phyloP scores from a whole-genome alignment of 2,329 filamentous ascomycete species.

The Cyanodermella asteris region DNA sequence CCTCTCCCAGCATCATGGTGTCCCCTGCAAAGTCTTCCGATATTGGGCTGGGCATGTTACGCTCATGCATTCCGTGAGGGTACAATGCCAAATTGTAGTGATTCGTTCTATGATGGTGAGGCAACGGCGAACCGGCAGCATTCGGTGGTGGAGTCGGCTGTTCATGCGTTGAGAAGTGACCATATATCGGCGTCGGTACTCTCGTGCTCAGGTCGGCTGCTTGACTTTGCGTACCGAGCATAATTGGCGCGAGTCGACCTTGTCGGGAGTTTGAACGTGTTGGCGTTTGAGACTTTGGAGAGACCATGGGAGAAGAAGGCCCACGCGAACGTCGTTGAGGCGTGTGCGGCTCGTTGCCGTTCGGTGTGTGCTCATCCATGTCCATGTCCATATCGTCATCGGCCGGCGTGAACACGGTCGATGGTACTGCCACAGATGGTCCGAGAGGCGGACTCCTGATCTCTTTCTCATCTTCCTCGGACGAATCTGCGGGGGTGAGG shows the following conservation, averaged over 20 bases:
- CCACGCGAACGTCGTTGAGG: constrained; percentile 6
- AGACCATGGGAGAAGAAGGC: constrained; percentile 9
- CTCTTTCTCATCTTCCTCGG: constrained; percentile 12
- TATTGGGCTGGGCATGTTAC: constrained; percentile 18
- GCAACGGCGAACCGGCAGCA: constrained; percentile 7
- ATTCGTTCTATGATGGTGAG: not conserved
- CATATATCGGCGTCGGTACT: constrained; percentile 13
- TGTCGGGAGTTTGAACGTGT: constrained; percentile 1
- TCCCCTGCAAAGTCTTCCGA: constrained; percentile 14
- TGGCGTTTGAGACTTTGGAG: constrained; percentile 6
- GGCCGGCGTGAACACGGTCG: constrained; percentile 1
- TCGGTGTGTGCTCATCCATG: constrained; percentile 10
- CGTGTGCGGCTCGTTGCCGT: constrained; percentile 1
- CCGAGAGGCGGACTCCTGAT: constrained; percentile 5
- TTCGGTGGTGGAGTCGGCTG: constrained; percentile 2
- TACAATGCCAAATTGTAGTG: constrained; percentile 5
- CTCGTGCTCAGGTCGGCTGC: constrained; percentile 14
- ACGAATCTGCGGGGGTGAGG: constrained; percentile 17
- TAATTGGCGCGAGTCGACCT: too few species aligned
- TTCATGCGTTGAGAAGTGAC: constrained; percentile 10
- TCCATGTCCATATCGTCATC: constrained; percentile 14
- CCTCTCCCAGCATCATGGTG: constrained; percentile 1
- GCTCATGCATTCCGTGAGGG: constrained; percentile 8
- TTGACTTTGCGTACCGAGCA: too few species aligned
- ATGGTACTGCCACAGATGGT: constrained; percentile 3